Percentiles rank a stretch among this genome's conserved stretches.
Conservation (phyloP, 805 yeast species). For the Nakazawaea molendinolei region DNA sequence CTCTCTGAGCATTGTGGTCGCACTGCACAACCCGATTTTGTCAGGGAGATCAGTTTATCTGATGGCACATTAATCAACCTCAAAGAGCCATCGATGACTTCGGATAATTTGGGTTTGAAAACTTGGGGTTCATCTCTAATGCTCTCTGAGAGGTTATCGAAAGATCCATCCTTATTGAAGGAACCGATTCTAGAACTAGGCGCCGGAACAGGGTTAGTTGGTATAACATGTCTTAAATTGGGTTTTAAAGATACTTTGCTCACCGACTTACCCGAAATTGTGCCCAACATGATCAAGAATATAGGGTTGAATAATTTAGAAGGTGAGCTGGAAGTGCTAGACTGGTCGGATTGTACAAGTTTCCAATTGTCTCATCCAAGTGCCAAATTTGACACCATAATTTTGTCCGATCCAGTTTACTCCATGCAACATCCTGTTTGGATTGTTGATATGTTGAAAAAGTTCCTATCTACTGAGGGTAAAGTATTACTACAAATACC, state of each 20-base stretch:
- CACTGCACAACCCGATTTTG: constrained; percentile 69
- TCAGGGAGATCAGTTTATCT: constrained; percentile 44
- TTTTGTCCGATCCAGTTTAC: constrained; percentile 86
- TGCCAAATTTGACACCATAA: constrained; percentile 46
- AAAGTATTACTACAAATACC: constrained; percentile 72
- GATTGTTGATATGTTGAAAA: constrained; percentile 53
- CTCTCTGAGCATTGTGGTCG: constrained; percentile 81
- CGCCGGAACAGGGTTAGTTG: constrained; percentile 90
- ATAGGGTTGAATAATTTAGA: constrained; percentile 39
- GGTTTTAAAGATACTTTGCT: constrained; percentile 41
- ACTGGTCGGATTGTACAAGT: constrained; percentile 65
- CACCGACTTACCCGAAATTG: constrained; percentile 78
- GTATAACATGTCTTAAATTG: constrained; percentile 55
- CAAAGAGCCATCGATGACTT: constrained; percentile 79
- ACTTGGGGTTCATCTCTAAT: constrained; percentile 94
- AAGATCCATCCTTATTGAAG: constrained; percentile 17
- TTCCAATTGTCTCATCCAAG: constrained; percentile 21
- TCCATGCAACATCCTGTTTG: constrained; percentile 74
- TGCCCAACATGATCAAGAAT: constrained; percentile 60
- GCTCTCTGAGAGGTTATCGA: constrained; percentile 48
- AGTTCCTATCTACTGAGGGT: constrained; percentile 36
- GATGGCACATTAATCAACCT: constrained; percentile 27
- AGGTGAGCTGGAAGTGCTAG: constrained; percentile 47
- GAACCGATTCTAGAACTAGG: constrained; percentile 70
- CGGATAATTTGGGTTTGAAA: constrained; percentile 83